These are phyloP conservation scores for Athelia psychrophila DNA, from an alignment of 1,284 basidiomycete species.

Conservation along the genomic window DNA sequence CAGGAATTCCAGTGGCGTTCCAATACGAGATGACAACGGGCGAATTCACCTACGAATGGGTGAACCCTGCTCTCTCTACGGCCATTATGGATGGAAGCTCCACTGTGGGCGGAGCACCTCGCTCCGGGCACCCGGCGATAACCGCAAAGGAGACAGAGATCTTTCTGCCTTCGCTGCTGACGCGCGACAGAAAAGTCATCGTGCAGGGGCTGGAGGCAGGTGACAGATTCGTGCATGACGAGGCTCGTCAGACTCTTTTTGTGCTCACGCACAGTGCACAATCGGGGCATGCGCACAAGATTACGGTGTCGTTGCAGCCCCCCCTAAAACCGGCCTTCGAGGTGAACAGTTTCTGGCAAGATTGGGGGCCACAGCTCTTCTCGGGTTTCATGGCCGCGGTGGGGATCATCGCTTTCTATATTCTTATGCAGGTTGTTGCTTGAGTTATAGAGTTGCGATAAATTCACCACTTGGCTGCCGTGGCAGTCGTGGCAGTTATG, in stretches of 20 bases:
- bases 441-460: too few species aligned
- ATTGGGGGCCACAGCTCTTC: conserved; percentile 47
- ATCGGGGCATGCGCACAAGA: conserved; percentile 41
- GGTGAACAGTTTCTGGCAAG: conserved; percentile 62
- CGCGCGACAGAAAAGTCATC: conserved; percentile 53
- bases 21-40: conserved; percentile 73
- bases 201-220: conserved; percentile 49
- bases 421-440: conserved; percentile 1
- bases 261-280: conserved; percentile 45
- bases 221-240: conserved; percentile 54
- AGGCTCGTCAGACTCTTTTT: conserved; percentile 63
- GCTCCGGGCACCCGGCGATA: conserved; percentile 34
- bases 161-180: conserved; percentile 66
- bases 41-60: conserved; percentile 62
- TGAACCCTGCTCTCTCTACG: conserved; percentile 27
- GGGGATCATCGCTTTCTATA: conserved; percentile 24
- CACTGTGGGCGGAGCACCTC: conserved; percentile 33
- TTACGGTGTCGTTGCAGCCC: conserved; percentile 55
- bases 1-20: conserved; percentile 66
- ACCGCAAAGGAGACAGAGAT: conserved; percentile 71
- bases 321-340: conserved; percentile 47
- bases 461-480: too few species aligned
- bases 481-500: too few species aligned
- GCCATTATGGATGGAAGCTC: background rate
- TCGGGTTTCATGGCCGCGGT: conserved; percentile 31